Evolutionary conservation across 306 rosid genomes (phyloP), one percentile per base, ranked within the genome.

Genomic region (Gleditsia sinensis): DNA sequence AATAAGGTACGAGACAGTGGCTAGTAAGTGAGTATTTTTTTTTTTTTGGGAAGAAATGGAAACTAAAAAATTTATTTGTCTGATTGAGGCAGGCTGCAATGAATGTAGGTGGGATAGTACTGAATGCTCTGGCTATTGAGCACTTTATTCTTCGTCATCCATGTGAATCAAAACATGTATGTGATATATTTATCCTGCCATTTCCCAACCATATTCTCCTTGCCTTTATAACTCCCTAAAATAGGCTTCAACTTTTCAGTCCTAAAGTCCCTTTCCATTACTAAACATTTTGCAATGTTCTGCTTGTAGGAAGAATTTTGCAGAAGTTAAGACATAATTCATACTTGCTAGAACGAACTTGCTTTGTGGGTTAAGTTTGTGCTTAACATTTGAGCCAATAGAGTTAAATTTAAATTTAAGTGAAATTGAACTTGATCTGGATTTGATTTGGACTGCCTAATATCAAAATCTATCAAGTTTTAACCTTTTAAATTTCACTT

Each of bases 41-140:
- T 7, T 19, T 45, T 12, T 34, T 72, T 2, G 19, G 11, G 9
- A 65, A 45, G 6, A 64, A 23, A 20, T 58, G 6, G 34, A 67
- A 45, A 59, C 42, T 32, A 21, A 10, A 34, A 7, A 59, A 14
- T 8, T 20, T 3, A 34, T 32, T 59, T 49, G 43, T 7, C 13
- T 67, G 20, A 54, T 58, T 72, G 48, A 33, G 25, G 32, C 88
- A 94, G 98, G 98, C 96, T 62, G 87, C 88, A 39, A 77, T 94
- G 62, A 89, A 89, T 76, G 90, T 94, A 11, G 97, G 98, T 0
- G 97, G 98, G 21, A 85, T 83, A 54, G 92, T 89, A 53, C 86
- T 94, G n/a, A 91, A 91, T 80, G 93, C 97, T 72, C 80, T 91
- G 51, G 98, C 96, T n/a, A 91, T 91, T 0, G 98, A 94, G 81